Conservation (phyloP, 2,329 filamentous ascomycete genomes). For the Fusarium liriodendri region DNA sequence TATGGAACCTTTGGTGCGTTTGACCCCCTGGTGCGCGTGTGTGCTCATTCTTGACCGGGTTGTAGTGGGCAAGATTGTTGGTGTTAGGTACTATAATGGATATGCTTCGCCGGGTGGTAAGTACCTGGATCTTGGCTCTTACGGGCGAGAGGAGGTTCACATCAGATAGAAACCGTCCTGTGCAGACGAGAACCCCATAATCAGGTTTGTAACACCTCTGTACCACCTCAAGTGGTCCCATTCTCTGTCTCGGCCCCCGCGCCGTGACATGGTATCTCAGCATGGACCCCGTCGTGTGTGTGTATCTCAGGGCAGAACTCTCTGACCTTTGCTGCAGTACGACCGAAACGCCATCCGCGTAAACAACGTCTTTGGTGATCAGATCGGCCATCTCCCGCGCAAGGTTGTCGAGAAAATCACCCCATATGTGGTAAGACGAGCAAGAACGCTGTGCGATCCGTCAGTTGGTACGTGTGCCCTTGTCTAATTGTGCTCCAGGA, state of each 20-base stretch:
- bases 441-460: not conserved
- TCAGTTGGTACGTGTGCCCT: not conserved
- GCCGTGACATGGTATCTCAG: not conserved
- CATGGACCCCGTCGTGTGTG: not conserved
- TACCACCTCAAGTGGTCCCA: constrained; percentile 20
- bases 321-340: constrained; percentile 54
- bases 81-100: constrained; percentile 70
- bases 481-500: constrained; percentile 57
- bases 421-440: constrained; percentile 70
- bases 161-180: constrained; percentile 63
- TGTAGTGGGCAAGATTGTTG: constrained; percentile 61
- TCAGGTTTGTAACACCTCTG: constrained; percentile 48
- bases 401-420: constrained; percentile 77
- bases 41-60: constrained; percentile 16
- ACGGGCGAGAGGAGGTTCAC: not conserved
- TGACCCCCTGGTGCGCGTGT: not conserved
- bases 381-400: constrained; percentile 84
- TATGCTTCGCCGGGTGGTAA: constrained; percentile 66
- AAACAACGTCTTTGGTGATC: constrained; percentile 77
- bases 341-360: constrained; percentile 83
- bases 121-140: not conserved
- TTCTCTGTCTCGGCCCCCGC: constrained; percentile 3
- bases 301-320: constrained; percentile 10
- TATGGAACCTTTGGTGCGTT: constrained; percentile 59
- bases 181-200: constrained; percentile 75